Evolutionary conservation across 345 rosid species (phyloP), one percentile per base, ranked within the genome.

Genomic region (Angophora floribunda): DNA sequence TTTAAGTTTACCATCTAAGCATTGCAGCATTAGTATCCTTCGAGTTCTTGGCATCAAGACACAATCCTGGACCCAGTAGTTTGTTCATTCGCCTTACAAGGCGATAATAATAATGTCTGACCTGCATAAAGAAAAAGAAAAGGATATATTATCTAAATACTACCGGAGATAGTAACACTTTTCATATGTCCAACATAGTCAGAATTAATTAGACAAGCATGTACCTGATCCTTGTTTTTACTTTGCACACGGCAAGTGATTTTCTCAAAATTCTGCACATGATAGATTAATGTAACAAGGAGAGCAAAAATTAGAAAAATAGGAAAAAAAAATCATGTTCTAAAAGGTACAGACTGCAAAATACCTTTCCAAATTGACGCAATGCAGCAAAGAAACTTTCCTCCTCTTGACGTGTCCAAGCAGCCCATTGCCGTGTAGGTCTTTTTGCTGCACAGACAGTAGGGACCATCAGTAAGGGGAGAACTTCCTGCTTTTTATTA

Each of bases 11-110:
- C 99, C 99, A 98, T 95, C 99, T 95, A 90, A 98, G 96, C 99
- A 98, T 97, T 22, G 99, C 99, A 87, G 99, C 96, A 93, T 98
- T 98, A 75, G 99, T 98, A 87, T 98, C 99, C 92, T 98, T 98
- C 6, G 99, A 97, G 89, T 98, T 95, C 91, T 98, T 98, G 51
- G 99, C 99, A 93, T 98, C 99, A 75, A 98, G 94, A 91, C 95
- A 95, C 88, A 98, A 91, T 87, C 93, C 96, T 14, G 99, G 99
- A 59, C 98, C 99, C 88, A 98, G 89, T 86, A 97, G 91, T 91
- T 98, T 98, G 97, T 98, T 98, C 99, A 98, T 98, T 85, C 99
- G 97, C 94, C 99, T 94, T 88, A 98, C 99, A 36, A 98, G 94
- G 82, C 99, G 98, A 92, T 98, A 98, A 88, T 98, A 98, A 91